Evolutionary conservation across 495 filamentous ascomycete genomes (phyloP), one percentile per base, ranked within the genome.

Genomic region (Thozetella sp.): DNA sequence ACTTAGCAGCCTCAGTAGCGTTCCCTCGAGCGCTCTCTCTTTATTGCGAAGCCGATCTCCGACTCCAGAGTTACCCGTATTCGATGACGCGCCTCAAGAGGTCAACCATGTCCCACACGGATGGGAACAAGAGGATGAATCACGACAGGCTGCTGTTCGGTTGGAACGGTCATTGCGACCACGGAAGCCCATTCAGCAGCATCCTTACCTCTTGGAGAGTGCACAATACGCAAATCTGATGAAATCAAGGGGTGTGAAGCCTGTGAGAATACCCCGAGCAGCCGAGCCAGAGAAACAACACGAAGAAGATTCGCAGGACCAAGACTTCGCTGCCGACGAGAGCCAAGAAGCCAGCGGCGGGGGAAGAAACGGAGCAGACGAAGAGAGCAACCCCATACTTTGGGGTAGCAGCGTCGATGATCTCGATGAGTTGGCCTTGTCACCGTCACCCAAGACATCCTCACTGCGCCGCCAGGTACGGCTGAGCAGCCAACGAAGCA

Each of bases 101-200:
- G 6, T 15, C 30, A 4, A 20, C n/a, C 43, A 48, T 4, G 11
- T n/a, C 20, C 20, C 43, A 10, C 6, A 4, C 9, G 43, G 20
- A 48, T n/a, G 13, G 2, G 55, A 58, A 17, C 55, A 59, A 11
- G 57, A 62, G 9, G 63, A 72, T 11, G 64, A 65, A 17, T 30
- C 57, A 19, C 59, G 64, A 9, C 65, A 67, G n/a, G 60, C 63
- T 10, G 51, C 53, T 6, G 27, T 61, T 17, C 69, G 64, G 25
- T 23, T 65, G 19, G 73, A 71, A 59, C 73, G 81, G 19, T 83
- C 76, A 25, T 70, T 93, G 17, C 81, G 90, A 25, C 82, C 88
- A 23, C 80, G 90, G 55, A 92, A 90, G 56, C 84, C 89, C 2
- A 91, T 91, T 27, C 90, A 93, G 65, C 71, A 91, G 53, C 88